Percentiles rank a stretch among this genome's conserved stretches.
These are phyloP conservation scores for Globisporangium radiosum DNA, from an alignment of 352 stramenopile species.

Conservation along the genomic window DNA sequence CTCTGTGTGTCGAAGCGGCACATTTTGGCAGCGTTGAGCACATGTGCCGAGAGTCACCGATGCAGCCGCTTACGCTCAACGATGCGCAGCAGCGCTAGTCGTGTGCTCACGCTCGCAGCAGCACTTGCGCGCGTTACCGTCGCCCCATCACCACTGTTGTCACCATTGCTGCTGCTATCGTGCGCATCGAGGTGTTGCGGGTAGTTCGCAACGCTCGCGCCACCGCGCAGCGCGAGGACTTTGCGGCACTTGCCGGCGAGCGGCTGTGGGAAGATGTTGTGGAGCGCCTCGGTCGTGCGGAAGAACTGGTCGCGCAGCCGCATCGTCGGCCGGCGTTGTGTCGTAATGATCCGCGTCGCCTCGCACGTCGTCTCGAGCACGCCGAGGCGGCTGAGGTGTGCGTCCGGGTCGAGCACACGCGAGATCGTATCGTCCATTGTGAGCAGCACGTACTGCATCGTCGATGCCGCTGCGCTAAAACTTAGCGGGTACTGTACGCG, in stretches of 20 bases:
- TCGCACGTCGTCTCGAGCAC: conserved; percentile 59
- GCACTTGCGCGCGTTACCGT: no score
- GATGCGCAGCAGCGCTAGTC: conserved; percentile 20
- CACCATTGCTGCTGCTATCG: neutral
- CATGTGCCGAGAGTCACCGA: no score
- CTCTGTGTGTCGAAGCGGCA: no score
- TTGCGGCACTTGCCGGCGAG: conserved; percentile 38
- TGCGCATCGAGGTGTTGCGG: conserved; percentile 10
- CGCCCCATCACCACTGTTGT: neutral
- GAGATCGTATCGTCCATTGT: conserved; percentile 35
- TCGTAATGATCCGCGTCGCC: conserved; percentile 29
- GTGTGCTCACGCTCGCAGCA: neutral
- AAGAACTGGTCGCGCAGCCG: conserved; percentile 52
- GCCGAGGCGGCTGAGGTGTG: conserved; percentile 43
- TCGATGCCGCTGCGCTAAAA: conserved; percentile 25
- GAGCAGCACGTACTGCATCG: conserved; percentile 38
- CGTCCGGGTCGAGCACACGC: conserved; percentile 44
- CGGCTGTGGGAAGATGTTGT: conserved; percentile 48
- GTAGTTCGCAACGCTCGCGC: conserved; percentile 41
- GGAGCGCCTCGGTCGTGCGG: conserved; percentile 49
- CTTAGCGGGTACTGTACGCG: conserved; percentile 55
- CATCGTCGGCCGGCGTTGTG: conserved; percentile 22
- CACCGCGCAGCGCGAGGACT: conserved; percentile 45
- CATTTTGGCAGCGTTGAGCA: no score
- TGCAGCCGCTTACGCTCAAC: conserved; percentile 12